Evolutionary conservation across 1,284 basidiomycete species (phyloP).

Genomic region (Fomitopsis palustris): DNA sequence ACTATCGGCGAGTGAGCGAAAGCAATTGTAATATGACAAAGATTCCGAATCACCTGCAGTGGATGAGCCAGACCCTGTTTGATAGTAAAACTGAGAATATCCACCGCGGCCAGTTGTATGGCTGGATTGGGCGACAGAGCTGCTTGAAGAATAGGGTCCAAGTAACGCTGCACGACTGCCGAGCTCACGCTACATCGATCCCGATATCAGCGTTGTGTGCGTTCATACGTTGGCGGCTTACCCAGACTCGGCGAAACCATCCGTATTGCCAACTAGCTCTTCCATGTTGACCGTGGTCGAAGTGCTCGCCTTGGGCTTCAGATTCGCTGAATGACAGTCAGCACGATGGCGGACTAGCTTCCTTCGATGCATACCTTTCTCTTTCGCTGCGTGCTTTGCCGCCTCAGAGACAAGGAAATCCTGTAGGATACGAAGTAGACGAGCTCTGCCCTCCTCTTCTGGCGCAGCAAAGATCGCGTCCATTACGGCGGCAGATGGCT

Average conservation of each 20-base stretch:
- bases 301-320: constrained; percentile 39
- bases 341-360: not conserved
- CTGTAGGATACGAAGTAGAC: constrained; percentile 84
- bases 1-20: constrained; percentile 42
- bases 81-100: constrained; percentile 89
- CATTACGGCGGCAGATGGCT: constrained; percentile 82
- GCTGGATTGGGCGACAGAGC: constrained; percentile 68
- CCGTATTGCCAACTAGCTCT: constrained; percentile 91
- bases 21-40: not conserved
- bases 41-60: constrained; percentile 55
- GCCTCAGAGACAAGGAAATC: constrained; percentile 86
- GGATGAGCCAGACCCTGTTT: constrained; percentile 96
- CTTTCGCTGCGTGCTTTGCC: constrained; percentile 64
- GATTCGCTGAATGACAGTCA: constrained; percentile 24
- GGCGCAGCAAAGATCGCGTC: constrained; percentile 76
- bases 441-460: constrained; percentile 69
- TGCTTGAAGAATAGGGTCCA: constrained; percentile 78
- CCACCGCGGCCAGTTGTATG: constrained; percentile 84
- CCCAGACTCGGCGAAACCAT: constrained; percentile 95
- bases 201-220: not conserved
- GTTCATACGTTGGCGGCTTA: constrained; percentile 34
- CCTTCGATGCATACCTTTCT: constrained; percentile 46
- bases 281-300: constrained; percentile 76
- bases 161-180: constrained; percentile 89
- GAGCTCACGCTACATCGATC: constrained; percentile 73